Conservation (phyloP, 2,329 filamentous ascomycete species). For the Trichoderma hamatum region DNA sequence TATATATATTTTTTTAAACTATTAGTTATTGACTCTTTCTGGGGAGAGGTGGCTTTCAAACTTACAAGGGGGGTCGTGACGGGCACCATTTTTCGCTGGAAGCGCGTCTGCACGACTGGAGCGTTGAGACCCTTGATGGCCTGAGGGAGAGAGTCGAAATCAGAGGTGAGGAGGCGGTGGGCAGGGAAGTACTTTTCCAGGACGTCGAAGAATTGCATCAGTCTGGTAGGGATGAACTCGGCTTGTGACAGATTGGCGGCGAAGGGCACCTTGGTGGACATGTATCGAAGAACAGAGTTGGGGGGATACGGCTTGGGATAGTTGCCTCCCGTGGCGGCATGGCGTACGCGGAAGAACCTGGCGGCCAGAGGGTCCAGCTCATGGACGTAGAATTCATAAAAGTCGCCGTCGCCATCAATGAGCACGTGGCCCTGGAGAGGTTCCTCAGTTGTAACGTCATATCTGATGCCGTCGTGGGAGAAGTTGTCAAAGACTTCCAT, state of each 20-base stretch:
- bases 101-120: conserved; percentile 95
- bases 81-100: conserved; percentile 81
- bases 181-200: conserved; percentile 85
- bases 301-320: conserved; percentile 64
- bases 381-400: conserved; percentile 90
- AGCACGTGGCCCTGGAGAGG: conserved; percentile 88
- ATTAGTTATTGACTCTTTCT: neutral
- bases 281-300: conserved; percentile 58
- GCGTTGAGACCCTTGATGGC: conserved; percentile 83
- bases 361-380: conserved; percentile 79
- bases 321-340: conserved; percentile 69
- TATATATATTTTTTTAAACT: conserved; percentile 41
- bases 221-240: conserved; percentile 90
- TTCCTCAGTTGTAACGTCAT: conserved; percentile 77
- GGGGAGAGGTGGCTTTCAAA: conserved; percentile 21
- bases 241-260: conserved; percentile 75
- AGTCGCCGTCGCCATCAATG: conserved; percentile 82
- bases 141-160: conserved; percentile 87
- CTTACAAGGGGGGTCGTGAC: conserved; percentile 87
- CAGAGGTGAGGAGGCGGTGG: conserved; percentile 84
- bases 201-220: conserved; percentile 97
- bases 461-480: conserved; percentile 90
- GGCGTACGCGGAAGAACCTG: conserved; percentile 81
- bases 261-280: conserved; percentile 69
- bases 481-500: conserved; percentile 99